These are phyloP conservation scores for Morella rubra DNA, from an alignment of 306 rosid species.

Conservation along the genomic window DNA sequence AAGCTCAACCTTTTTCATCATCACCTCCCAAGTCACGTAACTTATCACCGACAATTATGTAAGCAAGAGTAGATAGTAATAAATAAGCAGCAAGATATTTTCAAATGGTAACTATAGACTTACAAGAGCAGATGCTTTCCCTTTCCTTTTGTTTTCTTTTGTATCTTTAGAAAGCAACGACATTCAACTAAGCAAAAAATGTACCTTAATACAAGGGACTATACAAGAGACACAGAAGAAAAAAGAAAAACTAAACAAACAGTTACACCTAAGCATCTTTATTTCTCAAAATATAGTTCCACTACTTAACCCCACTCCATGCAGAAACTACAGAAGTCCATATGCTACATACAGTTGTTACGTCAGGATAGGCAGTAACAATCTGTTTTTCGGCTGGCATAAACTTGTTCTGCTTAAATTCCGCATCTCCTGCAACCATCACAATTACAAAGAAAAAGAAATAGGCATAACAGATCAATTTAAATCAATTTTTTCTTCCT, in stretches of 20 bases:
- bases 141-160: background rate
- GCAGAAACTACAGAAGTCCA: constrained; percentile 1
- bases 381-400: constrained; percentile 87
- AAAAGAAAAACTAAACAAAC: background rate
- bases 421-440: constrained; percentile 69
- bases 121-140: background rate
- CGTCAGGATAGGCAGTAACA: constrained; percentile 84
- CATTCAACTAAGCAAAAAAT: background rate
- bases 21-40: background rate
- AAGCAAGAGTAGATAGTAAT: constrained; percentile 7
- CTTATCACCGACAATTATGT: constrained; percentile 3
- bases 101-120: background rate
- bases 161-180: background rate
- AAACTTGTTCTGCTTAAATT: constrained; percentile 80
- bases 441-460: constrained; percentile 13
- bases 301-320: constrained; percentile 11
- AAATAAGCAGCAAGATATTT: background rate
- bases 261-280: background rate
- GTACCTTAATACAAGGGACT: background rate
- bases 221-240: background rate
- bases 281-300: constrained; percentile 6
- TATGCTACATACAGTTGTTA: constrained; percentile 56
- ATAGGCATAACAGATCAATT: constrained; percentile 4
- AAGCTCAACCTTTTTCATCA: no score
- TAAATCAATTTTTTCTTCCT: background rate